Evolutionary conservation across 2,329 filamentous ascomycete species (phyloP).

Genomic region (Hirsutella thompsonii): DNA sequence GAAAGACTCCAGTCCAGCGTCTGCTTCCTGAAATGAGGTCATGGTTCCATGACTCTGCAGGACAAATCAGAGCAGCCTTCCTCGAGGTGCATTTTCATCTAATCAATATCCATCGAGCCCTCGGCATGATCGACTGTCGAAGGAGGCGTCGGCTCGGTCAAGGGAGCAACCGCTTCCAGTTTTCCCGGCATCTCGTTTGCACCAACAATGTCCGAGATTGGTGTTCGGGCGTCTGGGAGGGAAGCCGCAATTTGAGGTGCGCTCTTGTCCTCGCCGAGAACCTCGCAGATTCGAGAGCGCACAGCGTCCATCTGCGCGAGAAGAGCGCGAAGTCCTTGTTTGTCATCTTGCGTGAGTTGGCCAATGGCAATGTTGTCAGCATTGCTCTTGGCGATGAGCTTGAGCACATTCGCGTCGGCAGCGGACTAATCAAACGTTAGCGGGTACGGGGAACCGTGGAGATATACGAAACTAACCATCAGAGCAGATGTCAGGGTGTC

Average conservation of each 20-base stretch:
- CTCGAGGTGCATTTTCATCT: neutral
- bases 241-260: slow-evolving; percentile 8
- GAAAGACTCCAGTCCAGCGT: too few species aligned
- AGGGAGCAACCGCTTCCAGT: slow-evolving; percentile 13
- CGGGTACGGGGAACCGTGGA: neutral
- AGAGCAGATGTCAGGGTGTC: slow-evolving; percentile 45
- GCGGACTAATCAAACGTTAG: slow-evolving; percentile 21
- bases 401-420: slow-evolving; percentile 30
- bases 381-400: slow-evolving; percentile 35
- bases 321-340: slow-evolving; percentile 32
- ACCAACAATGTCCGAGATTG: slow-evolving; percentile 12
- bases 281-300: slow-evolving; percentile 25
- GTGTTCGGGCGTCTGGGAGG: slow-evolving; percentile 12
- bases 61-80: too few species aligned
- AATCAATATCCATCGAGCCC: slow-evolving; percentile 27
- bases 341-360: slow-evolving; percentile 28
- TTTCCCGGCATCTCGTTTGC: slow-evolving; percentile 14
- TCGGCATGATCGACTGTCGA: slow-evolving; percentile 26
- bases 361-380: slow-evolving; percentile 26
- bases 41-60: too few species aligned
- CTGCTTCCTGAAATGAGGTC: too few species aligned
- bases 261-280: slow-evolving; percentile 20
- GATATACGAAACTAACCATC: slow-evolving; percentile 37
- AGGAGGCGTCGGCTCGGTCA: slow-evolving; percentile 26
- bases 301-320: slow-evolving; percentile 33